A percentile compares a stretch with the other conserved stretches of the same genome.
Evolutionary conservation across 1,284 basidiomycete genomes (phyloP).

Genomic region (Marasmius sp.): DNA sequence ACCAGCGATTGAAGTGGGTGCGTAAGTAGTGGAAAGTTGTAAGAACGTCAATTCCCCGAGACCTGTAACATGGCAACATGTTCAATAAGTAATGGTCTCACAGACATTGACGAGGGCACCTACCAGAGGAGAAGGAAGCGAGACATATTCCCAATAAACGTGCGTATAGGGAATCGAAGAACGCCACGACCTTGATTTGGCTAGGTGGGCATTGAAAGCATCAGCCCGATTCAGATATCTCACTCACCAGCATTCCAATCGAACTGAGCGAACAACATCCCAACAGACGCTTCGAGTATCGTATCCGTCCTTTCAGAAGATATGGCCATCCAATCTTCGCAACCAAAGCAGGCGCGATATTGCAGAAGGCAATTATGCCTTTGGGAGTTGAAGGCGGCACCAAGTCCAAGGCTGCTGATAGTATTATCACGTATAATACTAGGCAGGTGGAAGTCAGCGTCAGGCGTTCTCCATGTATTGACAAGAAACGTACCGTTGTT

Average conservation of each 20-base stretch:
- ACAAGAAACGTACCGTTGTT: constrained; percentile 47
- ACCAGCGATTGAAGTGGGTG: constrained; percentile 66
- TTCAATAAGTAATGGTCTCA: background rate
- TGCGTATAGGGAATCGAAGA: constrained; percentile 67
- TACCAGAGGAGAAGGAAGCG: constrained; percentile 89
- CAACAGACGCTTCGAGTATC: constrained; percentile 73
- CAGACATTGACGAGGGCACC: constrained; percentile 1
- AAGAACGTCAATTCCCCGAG: constrained; percentile 95
- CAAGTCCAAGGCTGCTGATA: constrained; percentile 93
- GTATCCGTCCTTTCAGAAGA: constrained; percentile 77
- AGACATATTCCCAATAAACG: constrained; percentile 86
- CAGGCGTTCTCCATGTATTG: background rate
- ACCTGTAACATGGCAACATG: constrained; percentile 39
- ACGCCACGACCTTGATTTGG: constrained; percentile 72
- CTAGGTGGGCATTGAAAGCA: background rate
- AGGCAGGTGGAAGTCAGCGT: constrained; percentile 1
- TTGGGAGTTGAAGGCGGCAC: constrained; percentile 89
- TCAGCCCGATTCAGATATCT: background rate
- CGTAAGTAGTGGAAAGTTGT: constrained; percentile 87
- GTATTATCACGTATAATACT: constrained; percentile 95
- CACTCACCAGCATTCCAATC: constrained; percentile 76
- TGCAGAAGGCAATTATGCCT: constrained; percentile 92
- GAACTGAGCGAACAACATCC: constrained; percentile 78
- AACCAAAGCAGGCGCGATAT: constrained; percentile 78
- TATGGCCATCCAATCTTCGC: constrained; percentile 96